Conservation (phyloP, 129 eudicot species). For the Lonicera japonica region DNA sequence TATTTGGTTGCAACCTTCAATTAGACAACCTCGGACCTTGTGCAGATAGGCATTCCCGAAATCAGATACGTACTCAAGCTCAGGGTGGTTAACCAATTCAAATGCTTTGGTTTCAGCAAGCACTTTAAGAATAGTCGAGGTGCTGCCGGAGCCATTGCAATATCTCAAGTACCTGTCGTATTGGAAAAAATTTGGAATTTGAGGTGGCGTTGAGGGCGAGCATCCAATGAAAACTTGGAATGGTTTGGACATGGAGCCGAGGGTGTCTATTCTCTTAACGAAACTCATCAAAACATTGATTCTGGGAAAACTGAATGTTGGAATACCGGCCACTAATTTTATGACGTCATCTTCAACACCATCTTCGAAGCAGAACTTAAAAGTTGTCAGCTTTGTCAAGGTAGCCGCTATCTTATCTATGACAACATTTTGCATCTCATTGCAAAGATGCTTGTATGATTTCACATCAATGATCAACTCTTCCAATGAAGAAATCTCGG, state of each 20-base stretch:
- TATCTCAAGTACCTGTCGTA: slow-evolving; percentile 8
- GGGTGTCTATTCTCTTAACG: not conserved
- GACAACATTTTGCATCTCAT: slow-evolving; percentile 1
- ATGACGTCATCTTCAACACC: slow-evolving; percentile 15
- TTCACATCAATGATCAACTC: slow-evolving; percentile 22
- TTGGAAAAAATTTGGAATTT: slow-evolving; percentile 7
- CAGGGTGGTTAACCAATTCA: slow-evolving; percentile 22
- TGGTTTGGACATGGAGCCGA: not conserved
- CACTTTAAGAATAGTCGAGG: not conserved
- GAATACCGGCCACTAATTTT: slow-evolving; percentile 1
- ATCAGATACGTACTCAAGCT: slow-evolving; percentile 13
- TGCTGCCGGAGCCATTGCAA: slow-evolving; percentile 15
- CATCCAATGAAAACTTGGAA: slow-evolving; percentile 19
- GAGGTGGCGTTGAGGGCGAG: slow-evolving; percentile 19
- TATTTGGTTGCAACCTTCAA: slow-evolving; percentile 17
- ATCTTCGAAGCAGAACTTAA: slow-evolving; percentile 15
- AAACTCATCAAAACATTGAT: slow-evolving; percentile 4
- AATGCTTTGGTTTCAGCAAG: slow-evolving; percentile 15
- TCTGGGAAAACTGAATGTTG: slow-evolving; percentile 10
- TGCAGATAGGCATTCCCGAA: slow-evolving; percentile 8
- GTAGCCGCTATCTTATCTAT: not conserved
- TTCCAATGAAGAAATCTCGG: slow-evolving; percentile 12
- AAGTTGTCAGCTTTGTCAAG: slow-evolving; percentile 11
- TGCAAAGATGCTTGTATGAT: slow-evolving; percentile 1
- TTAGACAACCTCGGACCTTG: slow-evolving; percentile 11